phyloP scores from a whole-genome alignment of 495 filamentous ascomycete genomes.

The Neurospora hispaniola region DNA sequence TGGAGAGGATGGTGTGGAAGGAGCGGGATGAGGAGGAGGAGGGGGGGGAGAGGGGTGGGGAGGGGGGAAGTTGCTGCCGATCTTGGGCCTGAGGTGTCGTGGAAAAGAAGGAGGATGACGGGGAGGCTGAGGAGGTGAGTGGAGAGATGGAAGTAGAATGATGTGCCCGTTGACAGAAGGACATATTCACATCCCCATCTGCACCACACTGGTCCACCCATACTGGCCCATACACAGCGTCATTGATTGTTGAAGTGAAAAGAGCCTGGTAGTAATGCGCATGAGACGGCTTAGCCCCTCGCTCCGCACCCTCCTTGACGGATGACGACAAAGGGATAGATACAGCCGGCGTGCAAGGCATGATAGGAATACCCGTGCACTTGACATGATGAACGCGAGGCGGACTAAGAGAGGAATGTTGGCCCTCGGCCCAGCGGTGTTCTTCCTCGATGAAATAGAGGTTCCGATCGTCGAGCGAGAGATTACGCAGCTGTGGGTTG shows the following conservation, averaged over 20 bases:
- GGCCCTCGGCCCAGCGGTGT: slow-evolving; percentile 39
- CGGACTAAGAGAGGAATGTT: slow-evolving; percentile 25
- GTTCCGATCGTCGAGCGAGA: slow-evolving; percentile 47
- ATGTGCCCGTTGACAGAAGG: slow-evolving; percentile 16
- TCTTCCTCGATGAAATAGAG: slow-evolving; percentile 35
- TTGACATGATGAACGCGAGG: slow-evolving; percentile 36
- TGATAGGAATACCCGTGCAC: slow-evolving; percentile 46
- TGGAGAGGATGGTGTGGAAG: neutral
- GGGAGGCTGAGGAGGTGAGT: neutral
- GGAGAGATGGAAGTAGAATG: neutral
- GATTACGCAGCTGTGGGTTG: slow-evolving; percentile 39
- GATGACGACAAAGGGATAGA: neutral
- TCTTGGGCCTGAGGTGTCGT: neutral
- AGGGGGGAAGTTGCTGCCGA: neutral
- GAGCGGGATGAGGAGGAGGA: neutral
- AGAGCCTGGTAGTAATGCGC: neutral
- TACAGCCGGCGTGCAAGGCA: slow-evolving; percentile 4
- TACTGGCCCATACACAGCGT: slow-evolving; percentile 38
- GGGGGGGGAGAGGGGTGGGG: neutral
- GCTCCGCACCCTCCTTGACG: neutral
- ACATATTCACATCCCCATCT: slow-evolving; percentile 36
- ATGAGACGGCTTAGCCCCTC: neutral
- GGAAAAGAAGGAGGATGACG: neutral
- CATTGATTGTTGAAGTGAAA: slow-evolving; percentile 5
- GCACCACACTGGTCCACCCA: slow-evolving; percentile 40